A percentile compares a stretch with the other conserved stretches of the same genome.
Conservation (phyloP, 2,329 filamentous ascomycete species). For the Trichoderma pleuroti region DNA sequence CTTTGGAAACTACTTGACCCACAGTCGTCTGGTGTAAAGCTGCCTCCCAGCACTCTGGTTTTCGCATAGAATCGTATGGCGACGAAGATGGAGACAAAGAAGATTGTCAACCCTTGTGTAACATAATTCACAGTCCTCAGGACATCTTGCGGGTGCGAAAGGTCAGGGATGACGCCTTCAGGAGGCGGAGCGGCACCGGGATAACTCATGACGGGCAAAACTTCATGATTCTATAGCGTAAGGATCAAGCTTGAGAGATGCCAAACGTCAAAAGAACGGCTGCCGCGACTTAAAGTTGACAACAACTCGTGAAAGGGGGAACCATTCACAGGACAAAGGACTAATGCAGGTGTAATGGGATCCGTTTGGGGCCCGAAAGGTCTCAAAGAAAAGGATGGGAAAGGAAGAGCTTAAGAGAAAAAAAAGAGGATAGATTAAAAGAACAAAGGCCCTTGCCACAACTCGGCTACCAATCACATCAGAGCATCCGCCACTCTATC, state of each 20-base stretch:
- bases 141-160: slow-evolving; percentile 28
- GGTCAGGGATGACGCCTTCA: slow-evolving; percentile 26
- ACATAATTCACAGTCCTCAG: slow-evolving; percentile 28
- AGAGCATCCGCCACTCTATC: background rate
- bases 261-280: background rate
- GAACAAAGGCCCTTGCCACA: background rate
- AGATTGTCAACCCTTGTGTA: slow-evolving; percentile 29
- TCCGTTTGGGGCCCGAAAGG: background rate
- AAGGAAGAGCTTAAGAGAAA: background rate
- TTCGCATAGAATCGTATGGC: slow-evolving; percentile 28
- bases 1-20: slow-evolving; percentile 9
- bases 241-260: background rate
- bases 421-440: background rate
- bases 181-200: slow-evolving; percentile 27
- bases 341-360: background rate
- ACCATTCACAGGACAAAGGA: background rate
- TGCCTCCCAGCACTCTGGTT: slow-evolving; percentile 20
- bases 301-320: background rate
- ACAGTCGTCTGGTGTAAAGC: slow-evolving; percentile 29
- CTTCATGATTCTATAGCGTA: background rate
- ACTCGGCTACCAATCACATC: background rate
- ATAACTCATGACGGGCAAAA: slow-evolving; percentile 18
- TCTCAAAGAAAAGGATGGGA: background rate
- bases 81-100: slow-evolving; percentile 28
- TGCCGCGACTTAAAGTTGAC: background rate